Conservation (phyloP, 2,329 filamentous ascomycete genomes). For the Microdochium nivale region DNA sequence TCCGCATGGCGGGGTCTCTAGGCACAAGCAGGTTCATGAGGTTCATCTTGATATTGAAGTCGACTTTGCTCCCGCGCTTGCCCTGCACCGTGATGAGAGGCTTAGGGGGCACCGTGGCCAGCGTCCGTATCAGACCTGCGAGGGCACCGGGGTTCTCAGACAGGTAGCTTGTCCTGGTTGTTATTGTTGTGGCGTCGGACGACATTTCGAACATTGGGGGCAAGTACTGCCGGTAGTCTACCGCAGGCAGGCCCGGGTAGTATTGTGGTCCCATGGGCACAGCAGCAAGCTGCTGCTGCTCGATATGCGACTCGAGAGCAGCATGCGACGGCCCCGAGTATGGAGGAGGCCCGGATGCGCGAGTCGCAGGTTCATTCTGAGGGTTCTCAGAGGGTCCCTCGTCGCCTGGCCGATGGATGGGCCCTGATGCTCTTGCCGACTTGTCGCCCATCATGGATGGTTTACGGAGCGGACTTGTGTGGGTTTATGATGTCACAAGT, state of each 20-base stretch:
- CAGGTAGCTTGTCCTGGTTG: slow-evolving; percentile 37
- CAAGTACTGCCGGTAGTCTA: slow-evolving; percentile 44
- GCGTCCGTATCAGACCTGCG: slow-evolving; percentile 33
- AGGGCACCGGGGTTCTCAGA: slow-evolving; percentile 36
- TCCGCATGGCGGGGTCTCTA: slow-evolving; percentile 30
- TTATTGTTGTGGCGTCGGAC: slow-evolving; percentile 36
- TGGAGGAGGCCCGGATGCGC: neutral
- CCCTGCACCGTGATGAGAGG: slow-evolving; percentile 42
- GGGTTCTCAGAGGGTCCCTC: neutral
- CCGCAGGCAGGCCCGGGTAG: slow-evolving; percentile 36
- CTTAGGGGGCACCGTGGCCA: slow-evolving; percentile 46
- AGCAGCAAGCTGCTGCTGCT: neutral
- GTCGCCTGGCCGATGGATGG: neutral
- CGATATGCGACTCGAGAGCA: neutral
- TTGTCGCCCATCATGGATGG: neutral
- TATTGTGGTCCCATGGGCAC: slow-evolving; percentile 14
- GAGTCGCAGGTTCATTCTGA: neutral
- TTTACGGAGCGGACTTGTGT: no score
- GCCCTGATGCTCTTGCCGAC: neutral
- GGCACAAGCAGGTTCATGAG: slow-evolving; percentile 44
- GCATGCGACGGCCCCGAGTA: neutral
- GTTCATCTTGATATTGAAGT: slow-evolving; percentile 47
- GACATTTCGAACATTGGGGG: slow-evolving; percentile 44
- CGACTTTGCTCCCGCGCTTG: slow-evolving; percentile 30
- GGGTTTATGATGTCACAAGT: no score